These are phyloP conservation scores for Centaurea solstitialis DNA, from an alignment of 129 eudicot species.

Conservation along the genomic window DNA sequence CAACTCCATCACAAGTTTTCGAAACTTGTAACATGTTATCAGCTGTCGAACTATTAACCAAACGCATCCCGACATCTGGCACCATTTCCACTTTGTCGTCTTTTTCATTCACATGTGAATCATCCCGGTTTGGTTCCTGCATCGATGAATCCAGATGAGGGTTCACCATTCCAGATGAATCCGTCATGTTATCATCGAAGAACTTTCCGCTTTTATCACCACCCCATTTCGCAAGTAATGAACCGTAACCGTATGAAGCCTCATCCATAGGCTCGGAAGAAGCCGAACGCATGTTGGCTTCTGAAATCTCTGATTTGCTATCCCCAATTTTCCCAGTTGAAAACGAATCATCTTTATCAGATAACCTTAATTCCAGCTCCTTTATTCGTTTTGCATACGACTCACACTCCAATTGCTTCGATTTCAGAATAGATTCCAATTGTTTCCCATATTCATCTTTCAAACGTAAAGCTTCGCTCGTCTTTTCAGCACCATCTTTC, in stretches of 20 bases:
- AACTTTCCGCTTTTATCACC: slow-evolving; percentile 45
- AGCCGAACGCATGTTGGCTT: slow-evolving; percentile 39
- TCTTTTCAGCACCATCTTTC: slow-evolving; percentile 74
- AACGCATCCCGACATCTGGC: slow-evolving; percentile 41
- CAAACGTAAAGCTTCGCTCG: slow-evolving; percentile 72
- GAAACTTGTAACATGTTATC: slow-evolving; percentile 44
- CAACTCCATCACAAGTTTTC: slow-evolving; percentile 33
- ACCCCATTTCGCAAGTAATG: slow-evolving; percentile 42
- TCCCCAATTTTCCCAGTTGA: slow-evolving; percentile 50
- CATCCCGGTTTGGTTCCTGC: slow-evolving; percentile 67
- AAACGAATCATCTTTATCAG: slow-evolving; percentile 56
- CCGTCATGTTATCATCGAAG: slow-evolving; percentile 84
- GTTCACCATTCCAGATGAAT: slow-evolving; percentile 69
- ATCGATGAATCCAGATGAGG: slow-evolving; percentile 80
- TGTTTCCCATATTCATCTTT: slow-evolving; percentile 79
- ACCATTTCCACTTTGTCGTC: slow-evolving; percentile 38
- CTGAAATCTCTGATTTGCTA: slow-evolving; percentile 65
- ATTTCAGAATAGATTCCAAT: slow-evolving; percentile 55
- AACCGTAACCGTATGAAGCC: slow-evolving; percentile 57
- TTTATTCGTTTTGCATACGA: slow-evolving; percentile 82
- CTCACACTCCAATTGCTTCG: slow-evolving; percentile 63
- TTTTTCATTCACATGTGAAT: slow-evolving; percentile 44
- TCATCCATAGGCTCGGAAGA: slow-evolving; percentile 71
- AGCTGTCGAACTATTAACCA: slow-evolving; percentile 58
- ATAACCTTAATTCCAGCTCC: slow-evolving; percentile 76